A percentile compares a stretch with the other conserved stretches of the same genome.
These are phyloP conservation scores for Ganoderma boninense DNA, from an alignment of 1,284 basidiomycete species.

Conservation along the genomic window DNA sequence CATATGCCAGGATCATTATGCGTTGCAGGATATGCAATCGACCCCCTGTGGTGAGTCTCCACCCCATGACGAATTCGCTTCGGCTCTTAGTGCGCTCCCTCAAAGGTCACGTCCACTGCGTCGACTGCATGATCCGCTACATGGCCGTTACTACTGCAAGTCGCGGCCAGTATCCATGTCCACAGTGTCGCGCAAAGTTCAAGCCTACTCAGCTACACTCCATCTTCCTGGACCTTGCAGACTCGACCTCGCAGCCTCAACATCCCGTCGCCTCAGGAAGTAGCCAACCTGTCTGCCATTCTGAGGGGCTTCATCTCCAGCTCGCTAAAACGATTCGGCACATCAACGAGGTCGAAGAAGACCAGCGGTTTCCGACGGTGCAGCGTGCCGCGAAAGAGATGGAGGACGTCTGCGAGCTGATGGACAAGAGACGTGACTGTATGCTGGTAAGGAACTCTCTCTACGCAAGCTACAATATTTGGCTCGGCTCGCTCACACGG, in stretches of 20 bases:
- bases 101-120: slow-evolving; percentile 25
- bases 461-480: background rate
- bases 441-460: slow-evolving; percentile 16
- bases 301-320: slow-evolving; percentile 17
- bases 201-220: slow-evolving; percentile 8
- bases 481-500: background rate
- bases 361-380: slow-evolving; percentile 24
- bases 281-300: slow-evolving; percentile 9
- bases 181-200: slow-evolving; percentile 23
- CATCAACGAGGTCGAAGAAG: slow-evolving; percentile 9
- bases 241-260: slow-evolving; percentile 13
- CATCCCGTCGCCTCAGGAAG: background rate
- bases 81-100: background rate
- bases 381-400: slow-evolving; percentile 24
- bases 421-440: slow-evolving; percentile 18
- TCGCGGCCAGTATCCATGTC: slow-evolving; percentile 15
- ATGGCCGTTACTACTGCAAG: background rate
- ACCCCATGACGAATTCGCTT: background rate
- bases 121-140: slow-evolving; percentile 12
- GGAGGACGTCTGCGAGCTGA: slow-evolving; percentile 23
- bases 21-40: slow-evolving; percentile 11
- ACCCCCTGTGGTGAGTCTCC: slow-evolving; percentile 24
- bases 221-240: slow-evolving; percentile 23
- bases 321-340: slow-evolving; percentile 14
- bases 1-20: slow-evolving; percentile 26